phyloP scores from a whole-genome alignment of 1,284 basidiomycete genomes.

The Chondrostereum purpureum region DNA sequence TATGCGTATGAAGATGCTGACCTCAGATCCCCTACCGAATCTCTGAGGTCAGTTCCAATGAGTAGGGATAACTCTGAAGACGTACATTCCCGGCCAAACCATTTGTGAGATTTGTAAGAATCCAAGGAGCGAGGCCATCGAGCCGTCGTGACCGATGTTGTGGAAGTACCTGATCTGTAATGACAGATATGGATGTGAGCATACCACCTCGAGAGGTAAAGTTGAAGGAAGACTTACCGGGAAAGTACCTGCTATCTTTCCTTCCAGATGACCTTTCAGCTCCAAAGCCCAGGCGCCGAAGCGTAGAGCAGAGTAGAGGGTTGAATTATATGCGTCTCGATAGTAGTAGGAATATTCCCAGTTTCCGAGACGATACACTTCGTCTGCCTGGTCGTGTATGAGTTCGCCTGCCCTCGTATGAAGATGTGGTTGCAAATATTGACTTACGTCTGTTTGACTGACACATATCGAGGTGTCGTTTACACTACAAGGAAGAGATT shows the following conservation, averaged over 20 bases:
- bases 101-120: constrained; percentile 38
- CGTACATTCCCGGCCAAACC: constrained; percentile 44
- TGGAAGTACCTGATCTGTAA: constrained; percentile 35
- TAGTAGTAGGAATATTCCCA: constrained; percentile 43
- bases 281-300: constrained; percentile 40
- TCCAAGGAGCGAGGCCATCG: constrained; percentile 36
- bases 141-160: constrained; percentile 42
- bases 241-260: constrained; percentile 26
- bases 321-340: constrained; percentile 34
- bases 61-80: too few relatives aligned
- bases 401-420: not conserved
- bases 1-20: constrained; percentile 12
- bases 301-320: constrained; percentile 30
- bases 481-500: constrained; percentile 34
- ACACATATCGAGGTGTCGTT: constrained; percentile 36
- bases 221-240: constrained; percentile 16
- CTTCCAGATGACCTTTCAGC: constrained; percentile 30
- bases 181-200: not conserved
- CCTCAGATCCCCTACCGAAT: constrained; percentile 31
- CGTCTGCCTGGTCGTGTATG: constrained; percentile 27
- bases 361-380: constrained; percentile 38
- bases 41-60: not conserved
- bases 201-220: too few relatives aligned
- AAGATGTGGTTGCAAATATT: not conserved
- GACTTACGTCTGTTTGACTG: constrained; percentile 31